Evolutionary conservation across 1,284 basidiomycete genomes (phyloP).

Genomic region (Melampsora larici-populina): DNA sequence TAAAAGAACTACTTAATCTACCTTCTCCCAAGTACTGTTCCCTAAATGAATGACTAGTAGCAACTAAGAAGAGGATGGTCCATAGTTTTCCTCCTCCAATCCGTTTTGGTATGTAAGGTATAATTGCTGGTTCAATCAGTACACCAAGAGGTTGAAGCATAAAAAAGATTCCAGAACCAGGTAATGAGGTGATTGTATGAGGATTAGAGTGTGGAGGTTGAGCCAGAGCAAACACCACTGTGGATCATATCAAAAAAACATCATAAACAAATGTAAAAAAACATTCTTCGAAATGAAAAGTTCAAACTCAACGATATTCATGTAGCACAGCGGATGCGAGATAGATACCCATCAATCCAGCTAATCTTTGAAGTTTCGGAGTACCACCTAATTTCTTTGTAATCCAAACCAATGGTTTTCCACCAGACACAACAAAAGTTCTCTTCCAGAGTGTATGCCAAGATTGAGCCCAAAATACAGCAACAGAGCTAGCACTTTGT

Average conservation of each 20-base stretch:
- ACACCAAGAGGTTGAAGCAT: conserved; percentile 1
- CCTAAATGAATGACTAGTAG: not conserved
- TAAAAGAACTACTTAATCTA: not conserved
- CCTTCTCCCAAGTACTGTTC: not conserved
- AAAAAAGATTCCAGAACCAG: not conserved
- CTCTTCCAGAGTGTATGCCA: not conserved
- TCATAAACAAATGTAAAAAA: not conserved
- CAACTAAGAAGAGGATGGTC: not conserved
- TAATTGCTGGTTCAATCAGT: conserved; percentile 1
- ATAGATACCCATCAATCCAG: not conserved
- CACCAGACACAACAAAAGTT: not conserved
- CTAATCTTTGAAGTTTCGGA: no score
- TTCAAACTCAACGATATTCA: not conserved
- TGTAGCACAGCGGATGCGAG: not conserved
- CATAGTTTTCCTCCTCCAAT: not conserved
- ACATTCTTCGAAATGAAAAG: not conserved
- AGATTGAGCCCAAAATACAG: not conserved
- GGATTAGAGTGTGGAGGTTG: not conserved
- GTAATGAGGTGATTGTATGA: conserved; percentile 1
- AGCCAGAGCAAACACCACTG: not conserved
- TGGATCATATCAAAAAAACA: not conserved
- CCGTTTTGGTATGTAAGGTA: conserved; percentile 4
- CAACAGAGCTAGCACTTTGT: not conserved
- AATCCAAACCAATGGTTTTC: conserved; percentile 5
- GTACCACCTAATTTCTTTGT: not conserved